Conservation (phyloP, 306 rosid species). For the Cyamopsis tetragonoloba region DNA sequence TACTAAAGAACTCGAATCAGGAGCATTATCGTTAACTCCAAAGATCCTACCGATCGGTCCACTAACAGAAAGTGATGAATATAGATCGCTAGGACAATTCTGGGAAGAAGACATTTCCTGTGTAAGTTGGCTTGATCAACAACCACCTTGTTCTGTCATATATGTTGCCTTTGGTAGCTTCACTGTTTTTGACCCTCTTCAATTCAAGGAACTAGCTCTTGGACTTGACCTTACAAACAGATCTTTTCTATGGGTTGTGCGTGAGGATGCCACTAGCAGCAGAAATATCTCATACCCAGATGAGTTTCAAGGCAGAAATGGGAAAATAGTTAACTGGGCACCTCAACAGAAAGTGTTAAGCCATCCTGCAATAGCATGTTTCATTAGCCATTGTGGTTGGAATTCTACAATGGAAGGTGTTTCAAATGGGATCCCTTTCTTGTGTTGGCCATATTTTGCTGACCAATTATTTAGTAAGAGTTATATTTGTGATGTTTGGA, state of each 20-base stretch:
- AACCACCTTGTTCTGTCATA: conserved; percentile 26
- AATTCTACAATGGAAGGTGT: conserved; percentile 33
- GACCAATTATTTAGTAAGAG: conserved; percentile 1
- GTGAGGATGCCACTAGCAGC: neutral
- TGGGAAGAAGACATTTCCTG: conserved; percentile 29
- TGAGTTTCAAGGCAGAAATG: conserved; percentile 14
- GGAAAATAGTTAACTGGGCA: conserved; percentile 29
- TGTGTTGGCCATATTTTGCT: conserved; percentile 31
- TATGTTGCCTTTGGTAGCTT: conserved; percentile 26
- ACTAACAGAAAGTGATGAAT: neutral
- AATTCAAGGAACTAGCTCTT: conserved; percentile 25
- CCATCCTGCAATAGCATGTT: conserved; percentile 40
- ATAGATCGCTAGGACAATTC: conserved; percentile 20
- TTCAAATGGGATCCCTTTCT: conserved; percentile 14
- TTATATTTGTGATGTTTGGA: conserved; percentile 25
- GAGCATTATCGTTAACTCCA: conserved; percentile 16
- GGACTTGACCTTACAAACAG: conserved; percentile 22
- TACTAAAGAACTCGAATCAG: conserved; percentile 15
- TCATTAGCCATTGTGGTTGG: conserved; percentile 46
- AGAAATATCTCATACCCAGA: neutral
- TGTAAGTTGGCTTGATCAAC: conserved; percentile 28
- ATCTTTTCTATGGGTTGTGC: conserved; percentile 40
- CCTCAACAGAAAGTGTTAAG: conserved; percentile 33
- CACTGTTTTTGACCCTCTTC: conserved; percentile 4
- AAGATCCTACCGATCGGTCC: conserved; percentile 29